Evolutionary conservation across 78 protist species (phyloP), one percentile per base, ranked within the genome.

Genomic region (Dictyostelium capitatum): DNA sequence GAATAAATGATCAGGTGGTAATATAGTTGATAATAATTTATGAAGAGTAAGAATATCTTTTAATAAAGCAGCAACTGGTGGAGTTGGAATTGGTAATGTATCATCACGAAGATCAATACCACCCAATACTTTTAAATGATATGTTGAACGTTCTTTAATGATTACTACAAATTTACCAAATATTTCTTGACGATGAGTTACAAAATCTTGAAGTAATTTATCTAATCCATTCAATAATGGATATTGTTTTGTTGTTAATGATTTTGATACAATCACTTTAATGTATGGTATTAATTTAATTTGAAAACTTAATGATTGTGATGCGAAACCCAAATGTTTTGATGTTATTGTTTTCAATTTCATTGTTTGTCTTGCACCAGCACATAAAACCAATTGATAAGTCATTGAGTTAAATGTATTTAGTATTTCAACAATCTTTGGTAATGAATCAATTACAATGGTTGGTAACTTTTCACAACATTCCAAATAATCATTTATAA

Each of bases 311-410:
- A 91, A 83, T 53, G 82, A 82, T 56, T 91, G 92, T 5, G 90
- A 82, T 3, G 95, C 51, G 1, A 72, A 50, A 17, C 89, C 95
- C 7, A 91, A 65, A 57, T 91, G 95, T 59, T 91, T 91, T 4
- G 95, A 82, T 43, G 80, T 91, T 50, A 91, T 91, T 0, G 83
- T 81, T 25, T 91, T 91, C 4, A 82, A 28, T 20, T 82, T 91
- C 95, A 83, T 82, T 1, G 81, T 77, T 37, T 91, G 95, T 77
- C 89, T 80, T 1, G 95, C 95, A 46, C 95, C 95, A 4, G 95
- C 95, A 43, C 82, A 46, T 54, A 91, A 54, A 14, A 91, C 83
- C 72, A 91, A 73, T 25, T 91, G 95, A 59, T 83, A 64, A 10
- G 95, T 82, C 25, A 77, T 67, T n/a, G 47, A 32, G 53, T 91